These are phyloP conservation scores for Scheffersomyces segobiensis DNA, from an alignment of 1,139 yeast genomes.

Conservation along the genomic window DNA sequence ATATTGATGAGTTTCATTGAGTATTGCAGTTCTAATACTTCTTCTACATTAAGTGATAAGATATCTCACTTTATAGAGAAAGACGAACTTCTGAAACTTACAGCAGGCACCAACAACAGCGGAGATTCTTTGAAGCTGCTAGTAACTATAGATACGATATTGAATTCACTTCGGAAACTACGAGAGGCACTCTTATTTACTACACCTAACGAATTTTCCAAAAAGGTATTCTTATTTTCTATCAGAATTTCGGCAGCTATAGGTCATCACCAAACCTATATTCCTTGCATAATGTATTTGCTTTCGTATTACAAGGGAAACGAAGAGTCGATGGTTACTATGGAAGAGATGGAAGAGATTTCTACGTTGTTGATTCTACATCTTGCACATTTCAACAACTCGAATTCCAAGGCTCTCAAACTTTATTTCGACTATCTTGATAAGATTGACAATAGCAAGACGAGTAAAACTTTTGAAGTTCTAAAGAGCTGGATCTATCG, in stretches of 20 bases:
- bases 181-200: conserved; percentile 53
- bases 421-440: conserved; percentile 30
- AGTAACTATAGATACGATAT: conserved; percentile 23
- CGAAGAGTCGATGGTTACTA: conserved; percentile 16
- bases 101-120: background rate
- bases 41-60: conserved; percentile 16
- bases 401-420: conserved; percentile 34
- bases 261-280: conserved; percentile 57
- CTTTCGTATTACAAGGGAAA: conserved; percentile 16
- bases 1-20: conserved; percentile 32
- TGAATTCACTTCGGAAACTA: conserved; percentile 42
- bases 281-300: conserved; percentile 52
- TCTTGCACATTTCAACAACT: conserved; percentile 45
- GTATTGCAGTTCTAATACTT: conserved; percentile 25
- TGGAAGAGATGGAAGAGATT: conserved; percentile 40
- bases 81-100: conserved; percentile 2
- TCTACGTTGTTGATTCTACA: conserved; percentile 46
- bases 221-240: conserved; percentile 52
- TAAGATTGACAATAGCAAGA: conserved; percentile 6
- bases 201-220: conserved; percentile 40
- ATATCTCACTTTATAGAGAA: conserved; percentile 14
- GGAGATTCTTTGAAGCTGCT: conserved; percentile 1
- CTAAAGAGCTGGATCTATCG: conserved; percentile 36
- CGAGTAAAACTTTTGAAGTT: conserved; percentile 18
- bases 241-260: conserved; percentile 45